A percentile compares a stretch with the other conserved stretches of the same genome.
phyloP scores from a whole-genome alignment of 2,329 filamentous ascomycete genomes.

The Xylaria arbuscula region DNA sequence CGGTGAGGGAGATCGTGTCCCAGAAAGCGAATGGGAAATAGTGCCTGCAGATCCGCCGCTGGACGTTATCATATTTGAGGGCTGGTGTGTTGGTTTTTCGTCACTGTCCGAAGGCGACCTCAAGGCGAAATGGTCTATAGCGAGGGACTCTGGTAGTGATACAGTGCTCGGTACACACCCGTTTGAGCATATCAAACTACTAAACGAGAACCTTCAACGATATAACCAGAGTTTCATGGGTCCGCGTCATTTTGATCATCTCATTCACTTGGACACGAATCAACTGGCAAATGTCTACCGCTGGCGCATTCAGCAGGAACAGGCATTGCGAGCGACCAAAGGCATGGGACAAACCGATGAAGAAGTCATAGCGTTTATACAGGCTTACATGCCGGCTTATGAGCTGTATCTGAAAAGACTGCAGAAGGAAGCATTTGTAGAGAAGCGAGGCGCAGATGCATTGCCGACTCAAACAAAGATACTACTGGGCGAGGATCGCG shows the following conservation, averaged over 20 bases:
- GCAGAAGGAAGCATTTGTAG: not conserved
- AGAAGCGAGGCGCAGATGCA: not conserved
- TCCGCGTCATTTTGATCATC: not conserved
- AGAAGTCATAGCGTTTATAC: constrained; percentile 9
- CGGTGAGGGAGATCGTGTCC: not conserved
- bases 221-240: not conserved
- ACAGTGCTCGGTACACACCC: not conserved
- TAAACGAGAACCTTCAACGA: not conserved
- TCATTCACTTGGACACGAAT: constrained; percentile 11
- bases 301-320: not conserved
- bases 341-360: constrained; percentile 16
- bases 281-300: not conserved
- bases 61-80: not conserved
- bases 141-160: not conserved
- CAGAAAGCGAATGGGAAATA: not conserved
- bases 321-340: constrained; percentile 5
- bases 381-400: constrained; percentile 11
- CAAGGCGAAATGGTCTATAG: not conserved
- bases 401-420: constrained; percentile 13
- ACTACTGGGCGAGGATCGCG: not conserved
- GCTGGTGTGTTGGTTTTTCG: not conserved
- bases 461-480: not conserved
- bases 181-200: not conserved
- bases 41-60: not conserved
- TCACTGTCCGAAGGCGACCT: not conserved